Percentiles rank a stretch among this genome's conserved stretches.
phyloP scores from a whole-genome alignment of 1,284 basidiomycete species.

The Grifola frondosa region DNA sequence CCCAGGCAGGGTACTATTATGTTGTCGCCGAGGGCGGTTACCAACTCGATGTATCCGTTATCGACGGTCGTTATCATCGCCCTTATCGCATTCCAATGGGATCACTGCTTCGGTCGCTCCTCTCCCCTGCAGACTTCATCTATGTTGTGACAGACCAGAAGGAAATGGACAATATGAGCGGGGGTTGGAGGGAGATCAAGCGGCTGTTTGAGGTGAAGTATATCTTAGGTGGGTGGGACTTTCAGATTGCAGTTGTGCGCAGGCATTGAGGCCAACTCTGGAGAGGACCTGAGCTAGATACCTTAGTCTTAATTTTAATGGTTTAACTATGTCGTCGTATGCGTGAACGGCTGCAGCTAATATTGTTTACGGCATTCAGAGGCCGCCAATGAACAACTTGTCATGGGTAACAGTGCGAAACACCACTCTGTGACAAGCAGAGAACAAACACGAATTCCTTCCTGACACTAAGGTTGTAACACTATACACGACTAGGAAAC shows the following conservation, averaged over 20 bases:
- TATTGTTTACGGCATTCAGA: too few species aligned
- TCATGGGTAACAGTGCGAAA: too few species aligned
- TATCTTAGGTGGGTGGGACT: constrained; percentile 76
- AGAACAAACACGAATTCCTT: too few species aligned
- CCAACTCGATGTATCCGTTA: constrained; percentile 39
- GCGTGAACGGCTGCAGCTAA: too few species aligned
- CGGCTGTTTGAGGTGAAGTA: constrained; percentile 79
- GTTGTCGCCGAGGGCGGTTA: constrained; percentile 12
- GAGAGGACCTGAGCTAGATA: too few species aligned
- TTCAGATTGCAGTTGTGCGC: constrained; percentile 77
- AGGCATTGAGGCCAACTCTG: constrained; percentile 47
- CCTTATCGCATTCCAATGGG: constrained; percentile 87
- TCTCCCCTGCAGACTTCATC: constrained; percentile 92
- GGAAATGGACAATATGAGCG: constrained; percentile 48
- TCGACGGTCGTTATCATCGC: constrained; percentile 76
- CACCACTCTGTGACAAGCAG: too few species aligned
- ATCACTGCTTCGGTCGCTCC: constrained; percentile 81
- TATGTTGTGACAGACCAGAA: constrained; percentile 63
- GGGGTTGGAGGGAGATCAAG: constrained; percentile 81
- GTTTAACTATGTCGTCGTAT: too few species aligned
- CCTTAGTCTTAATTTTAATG: too few species aligned
- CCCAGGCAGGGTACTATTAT: constrained; percentile 6
- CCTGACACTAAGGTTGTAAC: too few species aligned
- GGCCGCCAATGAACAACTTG: too few species aligned
- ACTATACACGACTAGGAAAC: too few species aligned